Base-by-base conservation (phyloP, 1,284 basidiomycete genomes). In the Naganishia sp. region DNA sequence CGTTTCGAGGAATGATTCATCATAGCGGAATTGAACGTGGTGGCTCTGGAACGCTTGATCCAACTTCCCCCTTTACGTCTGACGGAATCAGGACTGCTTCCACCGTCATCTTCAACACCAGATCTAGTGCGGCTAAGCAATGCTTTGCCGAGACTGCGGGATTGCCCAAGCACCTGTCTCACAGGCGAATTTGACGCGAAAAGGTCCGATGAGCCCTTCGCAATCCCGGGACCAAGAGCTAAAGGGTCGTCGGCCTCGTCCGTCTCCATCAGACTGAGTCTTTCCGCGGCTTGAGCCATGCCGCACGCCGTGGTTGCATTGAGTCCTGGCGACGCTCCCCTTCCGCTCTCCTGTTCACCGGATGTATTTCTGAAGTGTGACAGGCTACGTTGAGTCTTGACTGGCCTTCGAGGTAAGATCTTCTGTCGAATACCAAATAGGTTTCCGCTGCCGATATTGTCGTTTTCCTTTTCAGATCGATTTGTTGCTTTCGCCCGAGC, bases 251-350 rank as follows among this genome's bases (percentile, higher is more conserved):
- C 63, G 21, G 43, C 31, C 7, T 42, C 50, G n/a, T 66, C 65
- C 25, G 56, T 66, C 31, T 66, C 65, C 56, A 61, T 61, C 32
- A 66, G 35, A 23, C 46, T 51, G 18, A 66, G 50, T 55, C 75
- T 70, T 35, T 75, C 76, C 6, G 74, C 72, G 11, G 75, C 76
- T 41, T 69, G 76, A 1, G 74, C 72, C 68, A 77, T 70, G 6
- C 75, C 74, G 57, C 73, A 77, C 2, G 75, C 74, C 21, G 21
- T 21, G 2, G n/a, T 52, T 5, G 21, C 23, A 6, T 42, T 47
- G 41, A 75, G 74, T 3, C 74, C 76, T 3, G 77, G 77, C 58
- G 72, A 74, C 35, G n/a, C 61, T 32, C 46, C 58, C 25, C 35
- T 47, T 41, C 50, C 41, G 2, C 23, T 18, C 6, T 61, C 58